Conservation (phyloP, 441 rosid genomes). For the Kokia cookei region DNA sequence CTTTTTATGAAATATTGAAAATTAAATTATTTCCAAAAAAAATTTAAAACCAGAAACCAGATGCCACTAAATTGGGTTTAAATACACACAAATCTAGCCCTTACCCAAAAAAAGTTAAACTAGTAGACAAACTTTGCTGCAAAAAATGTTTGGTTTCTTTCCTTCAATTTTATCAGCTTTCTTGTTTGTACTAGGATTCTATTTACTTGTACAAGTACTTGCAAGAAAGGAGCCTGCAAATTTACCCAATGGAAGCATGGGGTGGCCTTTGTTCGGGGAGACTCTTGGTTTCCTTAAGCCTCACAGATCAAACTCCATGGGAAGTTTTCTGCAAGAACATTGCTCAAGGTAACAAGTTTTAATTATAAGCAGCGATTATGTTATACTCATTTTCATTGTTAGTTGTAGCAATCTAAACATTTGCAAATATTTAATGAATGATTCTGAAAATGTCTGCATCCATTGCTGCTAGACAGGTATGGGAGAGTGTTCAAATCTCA, state of each 20-base stretch:
- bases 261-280: slow-evolving; percentile 80
- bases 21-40: background rate
- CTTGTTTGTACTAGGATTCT: slow-evolving; percentile 31
- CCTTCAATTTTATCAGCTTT: slow-evolving; percentile 10
- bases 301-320: slow-evolving; percentile 59
- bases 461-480: slow-evolving; percentile 31
- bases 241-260: slow-evolving; percentile 59
- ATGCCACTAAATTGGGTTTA: background rate
- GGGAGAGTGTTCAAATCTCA: slow-evolving; percentile 79
- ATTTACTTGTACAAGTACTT: slow-evolving; percentile 16
- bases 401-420: background rate
- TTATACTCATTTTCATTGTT: background rate
- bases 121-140: background rate
- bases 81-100: background rate
- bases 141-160: slow-evolving; percentile 5
- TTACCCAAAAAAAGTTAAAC: background rate
- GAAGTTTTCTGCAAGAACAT: slow-evolving; percentile 57
- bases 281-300: slow-evolving; percentile 72
- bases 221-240: slow-evolving; percentile 10
- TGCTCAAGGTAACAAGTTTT: slow-evolving; percentile 39
- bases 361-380: background rate
- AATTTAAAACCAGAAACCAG: background rate
- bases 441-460: background rate
- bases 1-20: background rate
- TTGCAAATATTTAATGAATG: background rate